Percentiles rank a stretch among this genome's conserved stretches.
Conservation (phyloP, 371 early-diverging fungal genomes). For the Mucor irregularis region DNA sequence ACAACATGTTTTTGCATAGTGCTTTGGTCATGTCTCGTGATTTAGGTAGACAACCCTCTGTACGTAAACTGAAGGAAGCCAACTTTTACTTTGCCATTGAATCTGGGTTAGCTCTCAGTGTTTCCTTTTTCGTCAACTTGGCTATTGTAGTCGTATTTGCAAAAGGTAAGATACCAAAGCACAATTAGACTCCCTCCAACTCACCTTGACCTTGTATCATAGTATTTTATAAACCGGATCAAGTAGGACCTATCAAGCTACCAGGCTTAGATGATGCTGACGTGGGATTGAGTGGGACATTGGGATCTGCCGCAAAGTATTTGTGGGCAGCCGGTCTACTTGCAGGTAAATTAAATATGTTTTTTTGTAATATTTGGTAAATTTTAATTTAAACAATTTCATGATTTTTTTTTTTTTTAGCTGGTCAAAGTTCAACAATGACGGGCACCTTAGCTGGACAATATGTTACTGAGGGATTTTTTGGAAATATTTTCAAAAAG, state of each 20-base stretch:
- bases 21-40: slow-evolving; percentile 63
- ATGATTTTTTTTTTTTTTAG: slow-evolving; percentile 16
- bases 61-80: slow-evolving; percentile 63
- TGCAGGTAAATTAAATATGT: slow-evolving; percentile 32
- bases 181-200: too few relatives aligned
- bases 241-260: slow-evolving; percentile 23
- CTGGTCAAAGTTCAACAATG: slow-evolving; percentile 77
- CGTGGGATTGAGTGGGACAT: slow-evolving; percentile 50
- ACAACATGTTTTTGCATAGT: slow-evolving; percentile 74
- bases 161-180: too few relatives aligned
- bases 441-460: slow-evolving; percentile 78
- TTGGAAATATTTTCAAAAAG: slow-evolving; percentile 58
- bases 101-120: slow-evolving; percentile 59
- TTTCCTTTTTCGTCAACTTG: slow-evolving; percentile 71
- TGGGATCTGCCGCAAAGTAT: slow-evolving; percentile 62
- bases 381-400: neutral
- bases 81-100: slow-evolving; percentile 69
- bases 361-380: neutral
- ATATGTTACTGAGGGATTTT: slow-evolving; percentile 74
- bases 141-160: slow-evolving; percentile 74
- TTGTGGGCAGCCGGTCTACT: slow-evolving; percentile 71
- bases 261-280: slow-evolving; percentile 65
- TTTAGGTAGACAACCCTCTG: slow-evolving; percentile 45
- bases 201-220: neutral
- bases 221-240: slow-evolving; percentile 55